Base-by-base conservation (phyloP, 352 stramenopile species). In the Phytophthora aleatoria region DNA sequence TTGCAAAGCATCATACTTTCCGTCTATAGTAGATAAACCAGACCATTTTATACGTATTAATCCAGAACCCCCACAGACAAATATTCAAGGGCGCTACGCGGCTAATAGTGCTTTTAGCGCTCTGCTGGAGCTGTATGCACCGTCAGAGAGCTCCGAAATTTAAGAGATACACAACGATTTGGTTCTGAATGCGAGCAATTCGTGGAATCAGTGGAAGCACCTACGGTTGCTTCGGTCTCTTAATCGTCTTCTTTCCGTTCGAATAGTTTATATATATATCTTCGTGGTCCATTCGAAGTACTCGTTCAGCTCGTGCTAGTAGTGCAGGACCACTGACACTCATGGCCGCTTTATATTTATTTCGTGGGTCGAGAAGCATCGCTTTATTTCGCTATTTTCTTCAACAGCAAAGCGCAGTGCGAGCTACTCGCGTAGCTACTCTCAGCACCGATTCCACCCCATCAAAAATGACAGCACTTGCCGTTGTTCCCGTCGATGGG, bases 331-430 rank as follows among this genome's bases (percentile, higher is more conserved):
- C 35, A 35, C 7, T 41, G 5, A 60, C 43, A 56, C 56, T 60
- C 0, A 15, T 16, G 1, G 8, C 15, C 2, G 42, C 43, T 27
- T 66, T 67, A 0, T 28, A 27, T 24, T 67, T 67, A 38, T 61
- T 67, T 2, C 42, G 20, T 11, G 59, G 50, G 28, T 56, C 59
- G 0, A 67, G 16, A 8, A 67, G 24, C 16, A 67, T 1, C 1
- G 51, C 43, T 67, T 67, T 9, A 67, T 61, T 1, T 54, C 30
- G 10, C 52, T 57, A 3, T 13, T 39, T n/a, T 67, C 28, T 45
- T 47, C 26, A 4, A 7, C 2, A 12, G 38, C 44, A 47, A 61
- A 67, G 6, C 44, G 51, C 15, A 61, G 7, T 4, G 3, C 33
- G 2, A 61, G 16, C 8, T 61, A 44, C 16, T 61, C 16, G 2